Evolutionary conservation across 2,329 filamentous ascomycete genomes (phyloP), one percentile per base, ranked within the genome.

Genomic region (Diatrype stigma): DNA sequence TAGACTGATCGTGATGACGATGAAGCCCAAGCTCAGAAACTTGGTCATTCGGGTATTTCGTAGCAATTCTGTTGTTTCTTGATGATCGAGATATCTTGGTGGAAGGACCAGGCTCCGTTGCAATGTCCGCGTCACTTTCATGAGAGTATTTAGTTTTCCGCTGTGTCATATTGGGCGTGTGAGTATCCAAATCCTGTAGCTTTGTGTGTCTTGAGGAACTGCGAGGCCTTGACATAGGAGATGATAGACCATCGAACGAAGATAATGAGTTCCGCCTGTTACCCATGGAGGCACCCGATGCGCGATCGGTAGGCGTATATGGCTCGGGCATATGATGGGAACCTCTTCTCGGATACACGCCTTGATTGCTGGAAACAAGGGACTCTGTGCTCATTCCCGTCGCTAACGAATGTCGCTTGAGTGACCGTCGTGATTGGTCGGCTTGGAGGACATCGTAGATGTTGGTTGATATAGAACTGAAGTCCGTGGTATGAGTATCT

Each of bases 401-500:
- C 38, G 61, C 60, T 17, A 61, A 40, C 10, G 60, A 63, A 50
- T 60, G 59, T 19, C 57, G 53, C 50, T 62, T 61, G 46, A 48
- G 53, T 28, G 46, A 51, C 38, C 42, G 55, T 37, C 45, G 52
- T 8, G 47, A 51, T 22, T 35, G 50, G 37, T 57, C 51, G 34
- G 50, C 56, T 23, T 50, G 56, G 45, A 48, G 45, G 50, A 47
- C 58, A 16, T 57, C 53, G 46, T 56, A 52, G 6, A 46, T 45
- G 26, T 51, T 47, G 34, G 46, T 49, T 10, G 51, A 48, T 7
- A 51, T 51, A 14, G 35, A 37, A 2, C 45, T 21, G 16, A 52
- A 52, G 32, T 55, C 42, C 12, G 53, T 55, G 10, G 67, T 59
- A 53, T 74, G 72, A 28, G 70, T 73, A 2, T 67, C 66, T 23